Conservation (phyloP, 2,329 filamentous ascomycete species). For the Hypomyces rosellus region DNA sequence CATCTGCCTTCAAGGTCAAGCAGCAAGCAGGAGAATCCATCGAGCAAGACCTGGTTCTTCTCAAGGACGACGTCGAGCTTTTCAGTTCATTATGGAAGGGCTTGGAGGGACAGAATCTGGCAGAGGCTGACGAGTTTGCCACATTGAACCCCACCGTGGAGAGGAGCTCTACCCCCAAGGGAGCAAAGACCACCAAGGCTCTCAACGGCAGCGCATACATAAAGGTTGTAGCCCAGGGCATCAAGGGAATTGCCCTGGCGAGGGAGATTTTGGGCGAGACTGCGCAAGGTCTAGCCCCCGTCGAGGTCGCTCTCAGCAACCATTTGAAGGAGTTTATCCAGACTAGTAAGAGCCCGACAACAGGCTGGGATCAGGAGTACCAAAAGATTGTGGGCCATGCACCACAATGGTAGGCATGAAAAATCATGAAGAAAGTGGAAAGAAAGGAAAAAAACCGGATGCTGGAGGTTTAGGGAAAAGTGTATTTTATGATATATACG, state of each 20-base stretch:
- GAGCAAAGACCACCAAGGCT: conserved; percentile 5
- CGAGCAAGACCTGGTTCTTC: conserved; percentile 19
- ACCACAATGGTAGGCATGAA: conserved; percentile 20
- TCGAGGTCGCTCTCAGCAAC: conserved; percentile 30
- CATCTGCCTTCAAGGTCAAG: conserved; percentile 21
- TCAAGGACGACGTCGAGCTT: conserved; percentile 25
- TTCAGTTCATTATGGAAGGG: conserved; percentile 23
- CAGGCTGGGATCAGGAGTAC: conserved; percentile 20
- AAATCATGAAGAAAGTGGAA: not conserved
- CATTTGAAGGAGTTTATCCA: conserved; percentile 30
- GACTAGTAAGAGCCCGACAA: conserved; percentile 11
- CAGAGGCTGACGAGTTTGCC: conserved; percentile 18
- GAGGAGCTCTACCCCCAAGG: conserved; percentile 7
- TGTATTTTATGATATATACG: conserved; percentile 4
- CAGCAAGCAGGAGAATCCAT: conserved; percentile 17
- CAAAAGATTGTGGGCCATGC: conserved; percentile 21
- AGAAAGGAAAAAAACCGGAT: conserved; percentile 3
- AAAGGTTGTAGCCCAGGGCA: conserved; percentile 23
- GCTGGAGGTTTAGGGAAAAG: not conserved
- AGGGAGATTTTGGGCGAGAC: conserved; percentile 31
- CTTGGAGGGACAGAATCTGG: conserved; percentile 14
- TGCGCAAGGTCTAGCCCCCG: conserved; percentile 28
- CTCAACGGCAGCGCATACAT: conserved; percentile 24
- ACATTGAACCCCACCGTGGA: conserved; percentile 18
- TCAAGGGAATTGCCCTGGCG: conserved; percentile 40